These are phyloP conservation scores for Saccharomyces hybrid DNA, from an alignment of 1,139 yeast species.

Conservation along the genomic window DNA sequence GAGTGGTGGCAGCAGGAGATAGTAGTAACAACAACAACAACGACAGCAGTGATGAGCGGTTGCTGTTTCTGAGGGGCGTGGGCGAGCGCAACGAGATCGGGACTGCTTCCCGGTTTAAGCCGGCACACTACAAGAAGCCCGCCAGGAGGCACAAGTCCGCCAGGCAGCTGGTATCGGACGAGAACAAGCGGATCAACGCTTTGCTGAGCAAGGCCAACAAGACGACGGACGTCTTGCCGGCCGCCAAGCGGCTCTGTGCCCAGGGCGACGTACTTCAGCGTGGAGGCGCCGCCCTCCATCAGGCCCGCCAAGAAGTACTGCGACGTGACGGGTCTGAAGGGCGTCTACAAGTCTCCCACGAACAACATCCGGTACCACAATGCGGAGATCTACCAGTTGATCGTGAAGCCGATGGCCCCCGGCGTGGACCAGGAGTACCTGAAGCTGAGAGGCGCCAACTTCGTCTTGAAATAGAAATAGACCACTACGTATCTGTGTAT, in stretches of 20 bases:
- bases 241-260: conserved; percentile 8
- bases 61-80: conserved; percentile 25
- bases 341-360: conserved; percentile 66
- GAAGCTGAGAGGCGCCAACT: conserved; percentile 81
- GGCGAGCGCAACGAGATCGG: conserved; percentile 18
- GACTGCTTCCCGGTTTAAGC: conserved; percentile 42
- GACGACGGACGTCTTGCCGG: conserved; percentile 7
- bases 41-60: conserved; percentile 14
- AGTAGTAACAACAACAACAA: background rate
- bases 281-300: conserved; percentile 84
- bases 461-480: conserved; percentile 59
- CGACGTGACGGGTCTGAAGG: conserved; percentile 86
- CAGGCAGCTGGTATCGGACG: conserved; percentile 72
- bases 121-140: conserved; percentile 43
- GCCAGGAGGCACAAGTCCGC: conserved; percentile 65
- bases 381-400: conserved; percentile 73
- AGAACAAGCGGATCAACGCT: conserved; percentile 38
- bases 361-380: conserved; percentile 75
- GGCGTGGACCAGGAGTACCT: conserved; percentile 92
- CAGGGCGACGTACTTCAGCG: conserved; percentile 47
- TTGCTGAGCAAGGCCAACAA: conserved; percentile 8
- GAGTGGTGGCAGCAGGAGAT: background rate
- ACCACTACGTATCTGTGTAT: background rate
- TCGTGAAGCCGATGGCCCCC: conserved; percentile 71
- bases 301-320: conserved; percentile 79